Base-by-base conservation (phyloP, 2,329 filamentous ascomycete genomes). In the Cladosporium sp. region DNA sequence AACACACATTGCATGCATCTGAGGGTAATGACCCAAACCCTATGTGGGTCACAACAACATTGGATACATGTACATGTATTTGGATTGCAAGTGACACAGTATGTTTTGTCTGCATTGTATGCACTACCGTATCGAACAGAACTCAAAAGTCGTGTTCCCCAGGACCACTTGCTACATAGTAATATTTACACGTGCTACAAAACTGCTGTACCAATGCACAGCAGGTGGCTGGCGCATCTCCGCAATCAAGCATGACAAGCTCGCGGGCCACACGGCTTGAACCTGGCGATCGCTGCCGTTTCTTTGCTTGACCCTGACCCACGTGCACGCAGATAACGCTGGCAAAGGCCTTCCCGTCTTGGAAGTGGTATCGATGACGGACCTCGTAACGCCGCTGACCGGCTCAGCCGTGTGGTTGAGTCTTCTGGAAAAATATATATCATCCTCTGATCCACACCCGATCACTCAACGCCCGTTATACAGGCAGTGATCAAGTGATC, bases 311-410 rank as follows among this genome's bases (percentile, higher is more conserved):
- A 11, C 7, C 19, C 47, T 34, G 19, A 37, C 47, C 40, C 54
- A 57, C 54, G 54, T 57, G 54, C 54, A 28, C 14, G 40, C 25
- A 57, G 54, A 57, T 57, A 57, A 49, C 54, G 54, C 38, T 57
- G 25, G 12, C 49, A 40, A 34, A 34, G 30, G 30, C 30, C 30
- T 34, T 34, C 30, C 30, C 30, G 30, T 34, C 30, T 34, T 12
- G 30, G 30, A 34, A 34, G 30, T 34, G 30, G 30, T 34, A 34
- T 34, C 30, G 30, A 34, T 34, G 30, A 34, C 30, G 30, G 30
- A 34, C 9, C 30, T 3, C 9, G 4, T 20, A 17, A 40, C n/a
- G 37, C 19, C 30, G 17, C 36, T 38, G 25, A 20, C 34, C 51
- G 51, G 19, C 22, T 15, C 20, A 40, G 51, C 52, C 52, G 22